Evolutionary conservation across 148 eudicot species (phyloP).

Genomic region (Selenicereus undatus): DNA sequence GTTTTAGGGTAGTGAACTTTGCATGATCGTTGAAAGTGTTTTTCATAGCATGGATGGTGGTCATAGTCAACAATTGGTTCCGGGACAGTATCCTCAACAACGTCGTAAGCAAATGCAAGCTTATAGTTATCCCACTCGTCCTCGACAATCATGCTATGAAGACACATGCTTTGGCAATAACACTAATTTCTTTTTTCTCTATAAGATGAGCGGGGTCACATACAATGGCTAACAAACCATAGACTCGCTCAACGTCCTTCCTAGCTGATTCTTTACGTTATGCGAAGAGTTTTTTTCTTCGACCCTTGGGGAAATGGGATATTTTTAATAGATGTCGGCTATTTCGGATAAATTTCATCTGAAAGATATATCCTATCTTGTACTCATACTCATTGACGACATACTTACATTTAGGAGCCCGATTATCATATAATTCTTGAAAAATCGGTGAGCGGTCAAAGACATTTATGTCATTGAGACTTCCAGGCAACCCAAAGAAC

Average conservation of each 20-base stretch:
- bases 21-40: too few species aligned
- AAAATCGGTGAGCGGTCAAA: too few species aligned
- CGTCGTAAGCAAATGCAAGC: background rate
- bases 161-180: background rate
- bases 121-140: background rate
- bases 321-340: background rate
- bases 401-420: too few species aligned
- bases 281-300: background rate
- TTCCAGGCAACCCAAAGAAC: background rate
- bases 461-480: too few species aligned
- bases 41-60: too few species aligned
- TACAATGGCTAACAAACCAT: background rate
- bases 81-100: too few species aligned
- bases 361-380: background rate
- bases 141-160: background rate
- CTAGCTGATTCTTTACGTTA: background rate
- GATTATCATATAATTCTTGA: too few species aligned
- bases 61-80: too few species aligned
- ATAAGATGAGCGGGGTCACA: background rate
- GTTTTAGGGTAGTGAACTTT: too few species aligned
- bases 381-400: background rate
- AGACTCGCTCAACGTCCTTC: constrained; percentile 9
- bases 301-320: constrained; percentile 1
- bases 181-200: too few species aligned
- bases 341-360: constrained; percentile 9